Base-by-base conservation (phyloP, 2,329 filamentous ascomycete genomes). In the Xylariaceae sp. region DNA sequence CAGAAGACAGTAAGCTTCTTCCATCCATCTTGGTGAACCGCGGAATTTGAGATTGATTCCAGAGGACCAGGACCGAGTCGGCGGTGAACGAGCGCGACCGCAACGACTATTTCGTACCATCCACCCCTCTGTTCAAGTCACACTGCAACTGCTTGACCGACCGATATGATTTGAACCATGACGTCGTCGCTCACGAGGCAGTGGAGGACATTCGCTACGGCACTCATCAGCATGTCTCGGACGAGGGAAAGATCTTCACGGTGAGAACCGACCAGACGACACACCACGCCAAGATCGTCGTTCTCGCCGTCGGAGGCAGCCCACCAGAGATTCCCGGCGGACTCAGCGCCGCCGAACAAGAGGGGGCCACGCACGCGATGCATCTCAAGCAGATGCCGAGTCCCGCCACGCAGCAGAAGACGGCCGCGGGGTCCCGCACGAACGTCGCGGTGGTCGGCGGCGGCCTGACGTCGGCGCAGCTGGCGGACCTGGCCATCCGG, bases 381-480 rank as follows among this genome's bases (percentile, higher is more conserved):
- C 68, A 79, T 22, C 75, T 83, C 29, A 64, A 67, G 17, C 53
- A 62, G 1, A 74, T 83, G 30, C 76, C 80, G 0, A 68, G 73
- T 31, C 54, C 61, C 0, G 50, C 68, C 2, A 57, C 86, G 1
- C 55, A 58, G 13, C 46, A 56, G 0, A 77, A 75, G 36, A 73
- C 86, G 8, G 58, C 62, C 5, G 54, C 58, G 2, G 58, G 59
- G 5, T 49, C 57, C 36, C 41, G 55, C n/a, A 84, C 80, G 0
- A 77, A 79, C 39, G 56, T 89, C 6, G 64, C 88, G 6, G 69
- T 90, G 7, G 67, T 90, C 4, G 83, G 83, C 2, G 85, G 84
- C 2, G 85, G 85, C 0, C 60, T 90, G 4, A 88, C 84, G 0
- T 83, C 81, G 15, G 81, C 83, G 0, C 85, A 90, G 52, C 64